Evolutionary conservation across 306 rosid genomes (phyloP).

Genomic region (Datisca glomerata): DNA sequence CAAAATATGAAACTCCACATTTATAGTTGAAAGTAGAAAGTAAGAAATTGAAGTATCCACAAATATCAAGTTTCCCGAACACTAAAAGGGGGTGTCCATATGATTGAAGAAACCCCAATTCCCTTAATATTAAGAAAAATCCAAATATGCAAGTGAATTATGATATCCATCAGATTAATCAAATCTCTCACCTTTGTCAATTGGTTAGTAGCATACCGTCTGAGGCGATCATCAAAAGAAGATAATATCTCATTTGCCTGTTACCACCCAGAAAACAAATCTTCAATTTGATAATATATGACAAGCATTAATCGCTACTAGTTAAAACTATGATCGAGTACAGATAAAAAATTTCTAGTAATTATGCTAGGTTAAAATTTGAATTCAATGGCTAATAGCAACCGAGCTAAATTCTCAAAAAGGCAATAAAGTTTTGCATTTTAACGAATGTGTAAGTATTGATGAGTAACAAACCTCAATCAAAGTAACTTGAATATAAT

Average conservation of each 20-base stretch:
- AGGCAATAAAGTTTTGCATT: too few species aligned
- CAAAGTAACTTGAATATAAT: conserved; percentile 73
- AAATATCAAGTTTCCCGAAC: neutral
- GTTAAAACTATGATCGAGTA: too few species aligned
- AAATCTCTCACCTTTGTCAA: conserved; percentile 57
- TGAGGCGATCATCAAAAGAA: conserved; percentile 76
- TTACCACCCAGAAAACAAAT: neutral
- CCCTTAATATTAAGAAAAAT: too few species aligned
- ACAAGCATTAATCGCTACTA: too few species aligned
- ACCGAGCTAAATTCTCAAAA: too few species aligned
- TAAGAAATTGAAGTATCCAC: neutral
- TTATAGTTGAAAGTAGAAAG: neutral
- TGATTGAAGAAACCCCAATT: too few species aligned
- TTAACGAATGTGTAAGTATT: too few species aligned
- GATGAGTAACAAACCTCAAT: conserved; percentile 67
- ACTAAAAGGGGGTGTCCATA: neutral
- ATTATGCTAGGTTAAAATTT: too few species aligned
- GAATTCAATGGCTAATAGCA: too few species aligned
- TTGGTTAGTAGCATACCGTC: conserved; percentile 76
- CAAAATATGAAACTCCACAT: conserved; percentile 12
- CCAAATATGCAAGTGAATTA: neutral
- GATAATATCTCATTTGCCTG: conserved; percentile 96
- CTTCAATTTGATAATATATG: neutral
- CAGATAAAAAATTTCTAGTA: too few species aligned
- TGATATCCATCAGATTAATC: neutral